Evolutionary conservation across 108 stramenopile species (phyloP), one percentile per base, ranked within the genome.

Genomic region (Nitzschia putrida): DNA sequence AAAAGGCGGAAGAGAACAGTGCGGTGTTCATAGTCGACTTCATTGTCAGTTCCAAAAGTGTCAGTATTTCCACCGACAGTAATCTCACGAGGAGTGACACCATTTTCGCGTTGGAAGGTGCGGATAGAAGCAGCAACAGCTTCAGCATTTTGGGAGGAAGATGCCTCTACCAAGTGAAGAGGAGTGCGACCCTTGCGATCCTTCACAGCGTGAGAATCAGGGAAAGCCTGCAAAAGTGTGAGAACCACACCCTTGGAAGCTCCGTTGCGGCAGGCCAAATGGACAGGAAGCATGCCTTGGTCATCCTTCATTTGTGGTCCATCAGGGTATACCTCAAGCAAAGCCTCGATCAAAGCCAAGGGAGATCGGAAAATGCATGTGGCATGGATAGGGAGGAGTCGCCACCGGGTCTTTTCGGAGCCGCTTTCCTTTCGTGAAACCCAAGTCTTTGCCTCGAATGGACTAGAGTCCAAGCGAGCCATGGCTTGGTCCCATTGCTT

Each of bases 241-340:
- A 83, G 67, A 34, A 94, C 88, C 22, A 91, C 90, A 11, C 89
- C 93, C n/a, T 91, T 89, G 39, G 87, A 88, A 18, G 87, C 90
- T 29, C 93, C 90, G 51, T 91, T 91, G 22, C 93, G 73, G 66
- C 93, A 94, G 10, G 93, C 93, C 56, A 91, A 66, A 68, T 94
- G 93, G 37, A 94, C 73, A 9, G 93, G 90, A 16, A 94, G 71
- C 93, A 94, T 91, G 52, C 90, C 93, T 70, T 94, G 93, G 78
- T 94, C 93, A 63, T 94, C 93, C 61, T 88, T 88, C 77, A 79
- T 85, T n/a, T 82, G 72, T 2, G 93, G 77, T 40, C 79, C 93
- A 53, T 87, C 87, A 18, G 80, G 84, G 71, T 91, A 87, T 13
- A 81, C 64, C 9, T 78, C 76, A 21, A 94, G 82, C n/a, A 94